These are phyloP conservation scores for Coprinopsis sp. DNA, from an alignment of 768 basidiomycete genomes.

Conservation along the genomic window DNA sequence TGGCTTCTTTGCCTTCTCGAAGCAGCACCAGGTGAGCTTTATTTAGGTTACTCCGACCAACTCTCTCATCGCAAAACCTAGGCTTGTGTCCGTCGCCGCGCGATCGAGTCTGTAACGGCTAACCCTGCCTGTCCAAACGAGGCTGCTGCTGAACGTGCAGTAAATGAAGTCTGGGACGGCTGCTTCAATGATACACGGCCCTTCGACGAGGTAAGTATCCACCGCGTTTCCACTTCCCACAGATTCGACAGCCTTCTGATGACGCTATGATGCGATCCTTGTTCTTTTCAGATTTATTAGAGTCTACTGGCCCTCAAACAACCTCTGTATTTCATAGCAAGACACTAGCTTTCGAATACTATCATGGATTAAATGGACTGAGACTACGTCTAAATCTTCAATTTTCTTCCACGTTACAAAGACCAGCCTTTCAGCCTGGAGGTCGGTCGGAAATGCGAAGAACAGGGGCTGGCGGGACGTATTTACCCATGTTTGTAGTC, in stretches of 20 bases:
- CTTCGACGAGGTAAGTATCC: conserved; percentile 81
- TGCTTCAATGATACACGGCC: conserved; percentile 94
- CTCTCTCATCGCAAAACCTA: conserved; percentile 27
- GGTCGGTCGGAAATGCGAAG: too few species aligned
- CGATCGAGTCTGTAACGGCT: conserved; percentile 71
- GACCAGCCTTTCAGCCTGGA: neutral
- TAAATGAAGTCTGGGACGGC: conserved; percentile 96
- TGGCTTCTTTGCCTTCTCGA: conserved; percentile 75
- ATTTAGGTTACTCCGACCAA: too few species aligned
- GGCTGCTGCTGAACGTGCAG: conserved; percentile 78
- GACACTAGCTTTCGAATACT: too few species aligned
- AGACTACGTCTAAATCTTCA: neutral
- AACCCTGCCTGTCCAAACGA: conserved; percentile 78
- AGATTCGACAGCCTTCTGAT: neutral
- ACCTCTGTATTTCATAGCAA: neutral
- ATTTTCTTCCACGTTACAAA: neutral
- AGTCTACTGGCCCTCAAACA: neutral
- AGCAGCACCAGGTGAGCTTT: conserved; percentile 86
- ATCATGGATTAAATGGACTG: too few species aligned
- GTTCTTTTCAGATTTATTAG: conserved; percentile 14
- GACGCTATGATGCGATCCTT: neutral
- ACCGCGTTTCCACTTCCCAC: neutral
- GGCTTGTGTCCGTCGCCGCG: conserved; percentile 88
- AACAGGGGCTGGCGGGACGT: too few species aligned
- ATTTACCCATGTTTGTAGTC: conserved; percentile 12